Base-by-base conservation (phyloP, 768 basidiomycete genomes). In the Zangia roseola region DNA sequence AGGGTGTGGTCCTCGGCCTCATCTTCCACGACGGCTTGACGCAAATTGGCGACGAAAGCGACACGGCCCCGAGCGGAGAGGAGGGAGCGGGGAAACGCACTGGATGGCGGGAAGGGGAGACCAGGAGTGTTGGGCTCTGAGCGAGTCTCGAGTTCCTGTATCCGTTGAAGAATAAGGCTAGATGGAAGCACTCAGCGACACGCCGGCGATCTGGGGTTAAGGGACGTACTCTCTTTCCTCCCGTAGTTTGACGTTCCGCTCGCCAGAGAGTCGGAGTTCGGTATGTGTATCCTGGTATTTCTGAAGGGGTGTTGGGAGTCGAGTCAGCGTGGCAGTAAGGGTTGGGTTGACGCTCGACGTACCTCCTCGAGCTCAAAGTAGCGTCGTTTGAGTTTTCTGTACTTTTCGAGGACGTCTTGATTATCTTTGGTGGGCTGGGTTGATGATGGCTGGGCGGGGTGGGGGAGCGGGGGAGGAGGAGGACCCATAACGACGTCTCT, bases 301-400 rank as follows among this genome's bases (percentile, higher is more conserved):
- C 81, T 86, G 68, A 47, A 49, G 44, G 35, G 9, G 43, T 12
- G 0, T 16, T 26, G 7, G 26, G 26, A 7, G 30, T 34, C 28
- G 26, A 7, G 30, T 34, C 28, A 40, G 51, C 10, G 13, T 21
- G 21, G 8, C 9, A 1, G 3, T 2, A 16, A 30, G 8, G 31
- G 19, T 21, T 1, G 5, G 10, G 36, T 43, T n/a, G 24, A 31
- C 40, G 36, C 33, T 40, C 0, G 31, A 70, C 81, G 58, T 45
- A 88, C 87, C 79, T 88, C 81, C 57, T 87, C 83, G 35, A 87
- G 76, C 45, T 85, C 83, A 54, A 78, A 77, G 63, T 79, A 84
- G 34, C 80, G 79, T 36, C 81, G 69, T 62, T 89, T 89, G 44
- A 87, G 72, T 55, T 75, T 79, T 51, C 69, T 71, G 65, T 86